Percentiles rank a stretch among this genome's conserved stretches.
Conservation (phyloP, 495 filamentous ascomycete genomes). For the Penicillium ucsense region DNA sequence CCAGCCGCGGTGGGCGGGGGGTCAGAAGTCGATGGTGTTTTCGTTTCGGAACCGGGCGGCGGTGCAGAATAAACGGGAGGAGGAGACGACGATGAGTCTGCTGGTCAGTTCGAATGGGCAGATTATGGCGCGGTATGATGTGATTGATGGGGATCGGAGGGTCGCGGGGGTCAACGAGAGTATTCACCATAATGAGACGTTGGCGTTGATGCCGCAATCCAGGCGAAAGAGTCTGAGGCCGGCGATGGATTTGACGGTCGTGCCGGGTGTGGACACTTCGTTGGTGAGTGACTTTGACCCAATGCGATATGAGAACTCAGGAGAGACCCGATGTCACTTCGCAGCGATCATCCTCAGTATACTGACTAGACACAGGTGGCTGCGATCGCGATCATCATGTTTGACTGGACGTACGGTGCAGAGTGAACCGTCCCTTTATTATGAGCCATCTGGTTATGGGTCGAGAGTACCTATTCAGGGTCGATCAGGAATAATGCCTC, state of each 20-base stretch:
- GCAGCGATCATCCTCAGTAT: no score
- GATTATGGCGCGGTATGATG: conserved; percentile 10
- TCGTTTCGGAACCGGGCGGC: conserved; percentile 18
- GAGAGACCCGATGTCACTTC: no score
- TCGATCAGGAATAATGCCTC: no score
- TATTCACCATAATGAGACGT: conserved; percentile 15
- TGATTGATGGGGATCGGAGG: conserved; percentile 19
- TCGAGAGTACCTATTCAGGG: no score
- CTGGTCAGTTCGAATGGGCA: neutral
- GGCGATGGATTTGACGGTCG: conserved; percentile 13
- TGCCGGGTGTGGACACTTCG: conserved; percentile 15
- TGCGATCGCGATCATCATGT: conserved; percentile 7
- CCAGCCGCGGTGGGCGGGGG: conserved; percentile 5
- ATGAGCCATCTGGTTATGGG: no score
- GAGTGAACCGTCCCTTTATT: neutral
- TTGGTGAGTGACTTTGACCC: conserved; percentile 8
- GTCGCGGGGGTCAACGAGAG: conserved; percentile 19
- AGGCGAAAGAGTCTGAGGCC: conserved; percentile 6
- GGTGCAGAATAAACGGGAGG: conserved; percentile 5
- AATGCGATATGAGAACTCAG: no score
- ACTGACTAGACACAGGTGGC: neutral
- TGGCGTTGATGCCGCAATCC: conserved; percentile 8
- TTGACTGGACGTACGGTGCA: conserved; percentile 6
- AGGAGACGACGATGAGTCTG: conserved; percentile 15
- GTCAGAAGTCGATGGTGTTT: conserved; percentile 13